These are phyloP conservation scores for Fusarium mundagurra DNA, from an alignment of 2,329 filamentous ascomycete species.

Conservation along the genomic window DNA sequence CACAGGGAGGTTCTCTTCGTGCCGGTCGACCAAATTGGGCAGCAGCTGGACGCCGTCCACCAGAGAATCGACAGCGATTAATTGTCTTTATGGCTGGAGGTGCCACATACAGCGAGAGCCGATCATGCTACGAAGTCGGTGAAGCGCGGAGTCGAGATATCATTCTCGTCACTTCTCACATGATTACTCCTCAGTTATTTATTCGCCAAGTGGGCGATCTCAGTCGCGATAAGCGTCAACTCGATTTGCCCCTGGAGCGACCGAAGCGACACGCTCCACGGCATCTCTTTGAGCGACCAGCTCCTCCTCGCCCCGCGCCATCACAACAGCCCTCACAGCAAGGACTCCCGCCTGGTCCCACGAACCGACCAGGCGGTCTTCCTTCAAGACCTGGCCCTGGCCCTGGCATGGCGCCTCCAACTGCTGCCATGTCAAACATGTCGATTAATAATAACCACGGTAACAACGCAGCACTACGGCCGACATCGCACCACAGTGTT, in stretches of 20 bases:
- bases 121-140: slow-evolving; percentile 88
- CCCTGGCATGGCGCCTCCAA: slow-evolving; percentile 53
- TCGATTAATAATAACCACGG: slow-evolving; percentile 51
- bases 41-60: slow-evolving; percentile 75
- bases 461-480: slow-evolving; percentile 32
- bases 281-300: slow-evolving; percentile 82
- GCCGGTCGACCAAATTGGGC: slow-evolving; percentile 97
- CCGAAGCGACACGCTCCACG: slow-evolving; percentile 84
- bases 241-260: slow-evolving; percentile 84
- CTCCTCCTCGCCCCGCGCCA: slow-evolving; percentile 58
- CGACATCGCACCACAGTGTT: slow-evolving; percentile 25
- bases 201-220: slow-evolving; percentile 85
- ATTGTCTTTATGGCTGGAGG: slow-evolving; percentile 96
- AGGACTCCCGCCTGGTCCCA: slow-evolving; percentile 21
- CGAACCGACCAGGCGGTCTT: slow-evolving; percentile 41
- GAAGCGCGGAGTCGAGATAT: slow-evolving; percentile 79
- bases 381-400: slow-evolving; percentile 37
- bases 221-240: slow-evolving; percentile 75
- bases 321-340: slow-evolving; percentile 35
- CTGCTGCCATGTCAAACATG: slow-evolving; percentile 66
- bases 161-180: slow-evolving; percentile 90
- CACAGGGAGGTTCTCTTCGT: slow-evolving; percentile 78
- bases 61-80: slow-evolving; percentile 86
- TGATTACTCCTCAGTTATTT: slow-evolving; percentile 87
- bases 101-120: slow-evolving; percentile 90